Base-by-base conservation (phyloP, 768 basidiomycete genomes). In the Leccinum subgranulosum region DNA sequence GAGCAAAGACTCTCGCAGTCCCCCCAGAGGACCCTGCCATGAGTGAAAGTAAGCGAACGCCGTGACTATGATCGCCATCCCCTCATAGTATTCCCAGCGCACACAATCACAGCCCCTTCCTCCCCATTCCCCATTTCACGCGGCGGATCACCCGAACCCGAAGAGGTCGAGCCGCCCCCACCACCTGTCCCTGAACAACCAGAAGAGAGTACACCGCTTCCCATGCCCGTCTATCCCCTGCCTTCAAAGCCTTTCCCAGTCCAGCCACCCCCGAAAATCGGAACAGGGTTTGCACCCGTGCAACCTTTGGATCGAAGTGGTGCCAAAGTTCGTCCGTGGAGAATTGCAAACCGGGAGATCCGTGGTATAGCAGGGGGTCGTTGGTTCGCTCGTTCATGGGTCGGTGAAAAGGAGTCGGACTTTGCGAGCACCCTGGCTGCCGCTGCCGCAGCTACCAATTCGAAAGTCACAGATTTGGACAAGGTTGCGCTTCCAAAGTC, bases 171-270 rank as follows among this genome's bases (percentile, higher is more conserved):
- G 41, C 65, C 59, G 0, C 68, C 60, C 23, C 64, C 60, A 9
- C 74, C 73, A 8, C 72, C 77, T 41, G 69, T 39, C 28, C 55
- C 63, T 9, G 60, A 74, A 63, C 69, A 61, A 56, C 68, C 72
- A 17, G 70, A 78, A 53, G 82, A 88, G 52, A 81, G 75, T 53
- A 75, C 80, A 19, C 81, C 89, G 1, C 77, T 66, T 39, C 66
- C 66, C 28, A 2, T 88, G 3, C 90, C 90, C 3, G 72, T 85
- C 28, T 92, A 91, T 60, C 88, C 90, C 1, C 80, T 92, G 23
- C 90, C 90, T 12, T 81, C 84, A n/a, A 90, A 88, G 70, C 88
- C 90, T 1, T 91, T 91, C 74, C 85, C 88, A 0, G 90, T 92
- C 12, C 88, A 90, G 63, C 85, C 84, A 29, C 85, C 89, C 2